Percentiles rank a stretch among this genome's conserved stretches.
Conservation (phyloP, 176 grass and related monocot genomes). For the Pharus latifolius region DNA sequence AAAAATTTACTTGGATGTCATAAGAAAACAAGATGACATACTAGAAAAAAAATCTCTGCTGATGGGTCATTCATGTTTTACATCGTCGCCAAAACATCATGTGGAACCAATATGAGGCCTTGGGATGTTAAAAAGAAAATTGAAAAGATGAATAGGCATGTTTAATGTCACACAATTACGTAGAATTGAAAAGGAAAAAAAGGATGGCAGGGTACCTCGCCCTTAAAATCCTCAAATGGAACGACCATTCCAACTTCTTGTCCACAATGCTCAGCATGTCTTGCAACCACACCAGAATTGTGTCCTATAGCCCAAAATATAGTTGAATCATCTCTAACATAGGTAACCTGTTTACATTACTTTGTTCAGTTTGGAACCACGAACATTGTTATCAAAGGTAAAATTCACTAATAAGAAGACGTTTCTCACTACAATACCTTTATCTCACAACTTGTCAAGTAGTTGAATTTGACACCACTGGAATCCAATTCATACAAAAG, state of each 20-base stretch:
- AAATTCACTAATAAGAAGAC: conserved; percentile 10
- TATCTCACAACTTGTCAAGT: conserved; percentile 79
- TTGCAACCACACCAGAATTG: conserved; percentile 70
- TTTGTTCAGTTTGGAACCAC: conserved; percentile 13
- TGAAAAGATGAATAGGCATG: too few species aligned
- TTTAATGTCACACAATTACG: not conserved
- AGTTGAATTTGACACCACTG: conserved; percentile 65
- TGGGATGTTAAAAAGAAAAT: not conserved
- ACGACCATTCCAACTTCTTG: conserved; percentile 85
- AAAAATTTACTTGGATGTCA: not conserved
- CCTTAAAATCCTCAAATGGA: conserved; percentile 71
- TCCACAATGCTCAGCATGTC: conserved; percentile 60
- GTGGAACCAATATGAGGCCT: not conserved
- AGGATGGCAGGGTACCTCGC: conserved; percentile 64
- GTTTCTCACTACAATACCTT: conserved; percentile 44
- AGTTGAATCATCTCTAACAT: conserved; percentile 82
- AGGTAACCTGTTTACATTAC: conserved; percentile 65
- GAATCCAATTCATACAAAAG: conserved; percentile 81
- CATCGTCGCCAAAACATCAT: not conserved
- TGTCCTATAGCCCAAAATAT: conserved; percentile 88
- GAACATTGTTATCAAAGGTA: conserved; percentile 2
- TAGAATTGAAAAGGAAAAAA: conserved; percentile 6
- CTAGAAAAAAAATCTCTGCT: not conserved
- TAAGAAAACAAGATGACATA: not conserved
- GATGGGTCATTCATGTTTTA: not conserved